phyloP scores from a whole-genome alignment of 768 basidiomycete genomes.

The Lentinula sp. region DNA sequence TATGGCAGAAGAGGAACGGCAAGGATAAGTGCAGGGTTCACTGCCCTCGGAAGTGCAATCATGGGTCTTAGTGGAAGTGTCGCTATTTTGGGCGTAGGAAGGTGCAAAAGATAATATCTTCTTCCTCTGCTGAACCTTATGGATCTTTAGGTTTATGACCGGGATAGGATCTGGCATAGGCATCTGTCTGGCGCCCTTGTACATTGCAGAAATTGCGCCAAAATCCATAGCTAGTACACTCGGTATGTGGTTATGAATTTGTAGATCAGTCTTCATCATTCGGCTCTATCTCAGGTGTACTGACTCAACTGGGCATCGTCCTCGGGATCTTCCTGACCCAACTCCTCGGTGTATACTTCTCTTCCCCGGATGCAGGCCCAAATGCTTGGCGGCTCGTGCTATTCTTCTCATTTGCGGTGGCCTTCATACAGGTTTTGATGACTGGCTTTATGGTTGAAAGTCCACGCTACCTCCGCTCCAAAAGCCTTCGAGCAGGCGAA shows the following conservation, averaged over 20 bases:
- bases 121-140: not conserved
- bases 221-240: slow-evolving; percentile 66
- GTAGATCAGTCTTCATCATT: not conserved
- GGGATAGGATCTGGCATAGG: slow-evolving; percentile 10
- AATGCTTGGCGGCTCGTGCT: slow-evolving; percentile 69
- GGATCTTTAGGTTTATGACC: slow-evolving; percentile 1
- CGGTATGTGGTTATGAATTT: slow-evolving; percentile 33
- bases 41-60: slow-evolving; percentile 53
- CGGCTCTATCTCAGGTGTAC: slow-evolving; percentile 45
- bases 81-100: slow-evolving; percentile 52
- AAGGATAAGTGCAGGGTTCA: slow-evolving; percentile 48
- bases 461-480: slow-evolving; percentile 50
- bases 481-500: slow-evolving; percentile 45
- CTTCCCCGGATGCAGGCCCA: slow-evolving; percentile 66
- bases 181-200: slow-evolving; percentile 54
- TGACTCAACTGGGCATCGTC: slow-evolving; percentile 80
- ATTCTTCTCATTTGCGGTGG: slow-evolving; percentile 51
- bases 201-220: slow-evolving; percentile 82
- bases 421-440: slow-evolving; percentile 49
- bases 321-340: slow-evolving; percentile 87
- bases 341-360: slow-evolving; percentile 60
- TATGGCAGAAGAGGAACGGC: slow-evolving; percentile 68
- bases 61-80: slow-evolving; percentile 62
- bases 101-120: slow-evolving; percentile 28
- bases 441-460: slow-evolving; percentile 60